A percentile compares a stretch with the other conserved stretches of the same genome.
These are phyloP conservation scores for Phytophthora europaea DNA, from an alignment of 352 stramenopile genomes.

Conservation along the genomic window DNA sequence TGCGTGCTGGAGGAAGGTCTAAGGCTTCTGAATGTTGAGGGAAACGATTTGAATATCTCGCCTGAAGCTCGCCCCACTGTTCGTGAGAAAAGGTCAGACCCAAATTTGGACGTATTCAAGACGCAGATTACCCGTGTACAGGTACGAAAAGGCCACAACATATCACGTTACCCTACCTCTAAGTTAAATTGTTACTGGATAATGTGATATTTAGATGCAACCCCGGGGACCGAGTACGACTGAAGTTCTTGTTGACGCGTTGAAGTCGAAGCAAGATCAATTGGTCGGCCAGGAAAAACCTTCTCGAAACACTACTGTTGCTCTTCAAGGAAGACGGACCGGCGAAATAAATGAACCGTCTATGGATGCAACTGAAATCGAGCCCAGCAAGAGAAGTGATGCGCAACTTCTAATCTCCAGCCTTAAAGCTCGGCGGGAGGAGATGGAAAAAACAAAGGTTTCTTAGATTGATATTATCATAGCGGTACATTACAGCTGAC, in stretches of 20 bases:
- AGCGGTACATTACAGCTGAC: not conserved
- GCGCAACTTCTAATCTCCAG: constrained; percentile 78
- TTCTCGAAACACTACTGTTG: constrained; percentile 70
- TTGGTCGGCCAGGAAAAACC: constrained; percentile 70
- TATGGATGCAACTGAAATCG: constrained; percentile 24
- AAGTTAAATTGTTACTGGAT: not conserved
- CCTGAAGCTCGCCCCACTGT: constrained; percentile 56
- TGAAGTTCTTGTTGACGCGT: constrained; percentile 75
- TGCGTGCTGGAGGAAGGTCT: constrained; percentile 61
- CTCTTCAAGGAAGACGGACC: constrained; percentile 36
- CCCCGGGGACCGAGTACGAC: constrained; percentile 81
- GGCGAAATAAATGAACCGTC: constrained; percentile 23
- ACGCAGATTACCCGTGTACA: constrained; percentile 86
- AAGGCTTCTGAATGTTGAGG: constrained; percentile 74
- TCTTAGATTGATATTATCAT: constrained; percentile 11
- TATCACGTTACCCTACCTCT: not conserved
- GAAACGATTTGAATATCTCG: constrained; percentile 79
- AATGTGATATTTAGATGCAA: constrained; percentile 63
- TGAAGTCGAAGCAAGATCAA: constrained; percentile 85
- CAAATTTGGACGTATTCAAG: constrained; percentile 85
- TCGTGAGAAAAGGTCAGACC: constrained; percentile 43
- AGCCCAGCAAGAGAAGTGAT: constrained; percentile 60
- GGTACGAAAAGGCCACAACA: constrained; percentile 37
- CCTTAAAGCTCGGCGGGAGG: constrained; percentile 70
- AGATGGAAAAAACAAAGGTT: constrained; percentile 87